A percentile compares a stretch with the other conserved stretches of the same genome.
Conservation (phyloP, 2,329 filamentous ascomycete species). For the Arthrobotrys sphaeroides region DNA sequence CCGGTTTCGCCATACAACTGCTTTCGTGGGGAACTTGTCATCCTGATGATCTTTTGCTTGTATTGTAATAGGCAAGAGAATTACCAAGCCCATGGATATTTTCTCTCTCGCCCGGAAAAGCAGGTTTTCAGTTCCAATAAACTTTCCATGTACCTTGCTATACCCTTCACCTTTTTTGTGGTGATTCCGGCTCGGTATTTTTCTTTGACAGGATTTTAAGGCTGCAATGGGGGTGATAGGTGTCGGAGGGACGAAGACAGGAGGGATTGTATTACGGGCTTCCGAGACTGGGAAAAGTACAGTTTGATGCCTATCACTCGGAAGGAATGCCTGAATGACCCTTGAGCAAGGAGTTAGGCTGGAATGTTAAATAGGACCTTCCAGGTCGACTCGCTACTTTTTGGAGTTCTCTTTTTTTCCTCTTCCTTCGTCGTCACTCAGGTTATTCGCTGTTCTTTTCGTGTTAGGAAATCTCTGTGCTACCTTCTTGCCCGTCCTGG, state of each 20-base stretch:
- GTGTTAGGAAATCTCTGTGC: too few relatives aligned
- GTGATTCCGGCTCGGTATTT: too few relatives aligned
- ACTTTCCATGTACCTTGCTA: slow-evolving; percentile 15
- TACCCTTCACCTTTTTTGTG: neutral
- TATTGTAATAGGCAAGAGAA: neutral
- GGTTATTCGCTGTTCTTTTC: neutral
- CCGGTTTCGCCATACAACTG: slow-evolving; percentile 8
- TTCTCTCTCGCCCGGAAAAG: neutral
- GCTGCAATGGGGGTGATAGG: neutral
- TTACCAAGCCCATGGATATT: neutral
- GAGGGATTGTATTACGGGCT: neutral
- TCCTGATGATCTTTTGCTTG: neutral
- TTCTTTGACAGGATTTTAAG: neutral
- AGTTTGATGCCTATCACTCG: neutral
- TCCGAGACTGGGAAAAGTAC: too few relatives aligned
- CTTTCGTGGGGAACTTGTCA: neutral
- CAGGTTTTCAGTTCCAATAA: slow-evolving; percentile 24
- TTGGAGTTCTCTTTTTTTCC: neutral
- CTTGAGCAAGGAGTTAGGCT: neutral
- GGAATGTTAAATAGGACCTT: slow-evolving; percentile 13
- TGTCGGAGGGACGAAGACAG: neutral
- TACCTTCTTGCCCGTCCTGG: too few relatives aligned
- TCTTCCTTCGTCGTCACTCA: neutral
- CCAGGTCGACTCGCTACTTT: neutral
- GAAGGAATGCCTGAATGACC: slow-evolving; percentile 27